Base-by-base conservation (phyloP, 1,284 basidiomycete species). In the Ganoderma multipileum region DNA sequence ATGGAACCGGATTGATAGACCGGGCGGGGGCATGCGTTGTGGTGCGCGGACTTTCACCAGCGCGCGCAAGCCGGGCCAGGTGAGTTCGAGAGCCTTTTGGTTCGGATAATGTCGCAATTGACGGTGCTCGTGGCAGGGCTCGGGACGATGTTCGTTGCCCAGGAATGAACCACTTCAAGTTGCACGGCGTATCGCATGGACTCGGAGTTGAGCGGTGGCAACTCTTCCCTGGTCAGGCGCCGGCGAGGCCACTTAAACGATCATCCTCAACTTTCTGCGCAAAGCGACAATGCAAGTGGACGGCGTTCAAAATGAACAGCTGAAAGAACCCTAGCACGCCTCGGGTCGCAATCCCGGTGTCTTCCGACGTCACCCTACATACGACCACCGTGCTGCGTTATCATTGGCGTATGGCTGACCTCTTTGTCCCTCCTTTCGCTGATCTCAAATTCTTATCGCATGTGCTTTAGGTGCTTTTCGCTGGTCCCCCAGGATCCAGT, bases 391-490 rank as follows among this genome's bases (percentile, higher is more conserved):
- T 18, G 18, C n/a, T 30, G 52, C 52, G 52, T 55, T 28, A 20
- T 55, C 30, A 30, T 33, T 55, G 18, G 54, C 54, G 54, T 33
- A 55, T 20, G 28, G 1, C 16, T 55, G 28, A 18, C 16, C 5
- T n/a, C 55, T 58, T 57, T 58, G 28, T 58, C 20, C 20, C 33
- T 38, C 9, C 55, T 20, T 58, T 58, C 55, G 55, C 55, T 58
- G 55, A 58, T 14, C 55, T 58, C 11, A 20, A 58, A 58, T 30
- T 16, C 33, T 58, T 38, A 58, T 38, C 55, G 55, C 55, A 3
- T 38, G 33, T 58, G 20, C 55, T 36, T 38, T 23, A 58, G 55
- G 33, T 38, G 33, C 20, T 16, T 16, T 11, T 57, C 55, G 55
- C 30, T 28, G 30, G 18, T n/a, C 30, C 18, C 52, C 14, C 8